Evolutionary conservation across 257 asterid genomes (phyloP).

Genomic region (Catharanthus roseus): DNA sequence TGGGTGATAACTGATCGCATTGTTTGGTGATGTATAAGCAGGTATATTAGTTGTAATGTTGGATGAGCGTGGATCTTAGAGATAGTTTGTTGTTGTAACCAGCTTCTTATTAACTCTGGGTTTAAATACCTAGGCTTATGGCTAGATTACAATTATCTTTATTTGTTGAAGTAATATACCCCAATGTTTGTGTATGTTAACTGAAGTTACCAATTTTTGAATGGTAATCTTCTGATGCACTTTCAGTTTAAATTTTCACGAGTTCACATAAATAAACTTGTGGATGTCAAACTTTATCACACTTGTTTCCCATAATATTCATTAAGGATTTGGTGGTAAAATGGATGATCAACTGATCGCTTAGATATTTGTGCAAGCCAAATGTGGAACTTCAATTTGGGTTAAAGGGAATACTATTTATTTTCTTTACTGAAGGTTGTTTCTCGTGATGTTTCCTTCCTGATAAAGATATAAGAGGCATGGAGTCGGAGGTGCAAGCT

Average conservation of each 20-base stretch:
- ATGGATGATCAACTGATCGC: no score
- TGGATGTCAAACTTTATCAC: neutral
- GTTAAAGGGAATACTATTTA: neutral
- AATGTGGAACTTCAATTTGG: neutral
- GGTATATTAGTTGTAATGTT: neutral
- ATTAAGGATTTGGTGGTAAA: no score
- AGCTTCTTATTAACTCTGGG: neutral
- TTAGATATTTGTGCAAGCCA: neutral
- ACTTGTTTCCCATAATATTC: neutral
- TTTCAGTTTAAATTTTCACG: neutral
- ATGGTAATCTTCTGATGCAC: neutral
- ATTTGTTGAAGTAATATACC: neutral
- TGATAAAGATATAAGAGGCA: conserved; percentile 63
- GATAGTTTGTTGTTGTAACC: neutral
- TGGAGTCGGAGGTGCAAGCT: conserved; percentile 92
- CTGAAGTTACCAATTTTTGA: neutral
- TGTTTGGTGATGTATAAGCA: neutral
- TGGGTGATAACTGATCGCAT: neutral
- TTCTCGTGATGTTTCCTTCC: conserved; percentile 18
- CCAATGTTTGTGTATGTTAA: neutral
- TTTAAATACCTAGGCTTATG: neutral
- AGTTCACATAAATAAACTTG: neutral
- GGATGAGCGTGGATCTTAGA: neutral
- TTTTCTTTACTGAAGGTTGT: conserved; percentile 6
- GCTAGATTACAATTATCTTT: no score